Conservation (phyloP, 306 rosid species). For the Trichosanthes cucumerina region DNA sequence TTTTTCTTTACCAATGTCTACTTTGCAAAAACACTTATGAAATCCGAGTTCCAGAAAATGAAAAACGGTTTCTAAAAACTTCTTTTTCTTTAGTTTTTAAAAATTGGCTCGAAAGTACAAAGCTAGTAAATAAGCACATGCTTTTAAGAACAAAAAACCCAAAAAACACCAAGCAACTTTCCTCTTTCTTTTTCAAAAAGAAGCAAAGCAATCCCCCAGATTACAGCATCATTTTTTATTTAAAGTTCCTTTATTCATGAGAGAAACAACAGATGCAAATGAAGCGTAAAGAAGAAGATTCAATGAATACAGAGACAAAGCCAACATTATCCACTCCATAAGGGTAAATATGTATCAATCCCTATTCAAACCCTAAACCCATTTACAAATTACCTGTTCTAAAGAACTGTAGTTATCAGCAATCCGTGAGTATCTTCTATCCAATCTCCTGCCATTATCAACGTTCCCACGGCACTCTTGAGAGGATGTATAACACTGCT, state of each 20-base stretch:
- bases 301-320: neutral
- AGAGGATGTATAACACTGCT: constrained; percentile 16
- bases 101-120: neutral
- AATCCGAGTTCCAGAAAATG: neutral
- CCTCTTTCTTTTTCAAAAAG: neutral
- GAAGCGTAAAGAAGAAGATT: neutral
- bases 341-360: neutral
- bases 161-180: neutral
- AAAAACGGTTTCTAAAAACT: neutral
- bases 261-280: neutral
- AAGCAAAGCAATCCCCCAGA: neutral
- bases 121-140: neutral
- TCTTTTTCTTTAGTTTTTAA: neutral
- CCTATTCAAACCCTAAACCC: neutral
- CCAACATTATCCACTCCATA: neutral
- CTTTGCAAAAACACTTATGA: neutral
- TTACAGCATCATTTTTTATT: neutral
- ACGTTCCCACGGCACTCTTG: neutral
- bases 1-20: neutral
- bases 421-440: constrained; percentile 70
- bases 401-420: constrained; percentile 63
- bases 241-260: neutral
- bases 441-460: constrained; percentile 29
- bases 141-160: neutral
- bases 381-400: constrained; percentile 38